Percentiles rank a stretch among this genome's conserved stretches.
phyloP scores from a whole-genome alignment of 164 flowering plant species.

The Vitis rotundifolia region DNA sequence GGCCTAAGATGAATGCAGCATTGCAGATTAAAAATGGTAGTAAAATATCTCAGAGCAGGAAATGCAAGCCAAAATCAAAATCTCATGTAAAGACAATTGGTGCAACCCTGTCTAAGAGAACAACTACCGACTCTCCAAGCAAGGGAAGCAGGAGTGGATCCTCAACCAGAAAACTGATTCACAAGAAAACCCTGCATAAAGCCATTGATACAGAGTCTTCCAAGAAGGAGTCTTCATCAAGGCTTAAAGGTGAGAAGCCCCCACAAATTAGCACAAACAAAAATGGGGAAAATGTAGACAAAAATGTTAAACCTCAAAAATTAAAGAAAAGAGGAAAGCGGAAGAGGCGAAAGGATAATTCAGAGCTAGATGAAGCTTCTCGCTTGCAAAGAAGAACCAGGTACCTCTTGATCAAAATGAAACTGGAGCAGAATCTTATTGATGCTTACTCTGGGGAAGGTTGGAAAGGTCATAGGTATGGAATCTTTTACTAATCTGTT shows the following conservation, averaged over 20 bases:
- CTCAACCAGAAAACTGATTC: constrained; percentile 15
- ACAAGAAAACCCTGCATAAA: constrained; percentile 22
- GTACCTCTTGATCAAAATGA: constrained; percentile 84
- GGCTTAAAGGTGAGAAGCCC: constrained; percentile 19
- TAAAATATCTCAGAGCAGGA: constrained; percentile 23
- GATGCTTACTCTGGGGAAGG: constrained; percentile 98
- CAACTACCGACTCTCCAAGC: constrained; percentile 15
- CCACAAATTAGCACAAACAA: constrained; percentile 16
- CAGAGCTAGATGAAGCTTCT: constrained; percentile 68
- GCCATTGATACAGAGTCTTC: constrained; percentile 21
- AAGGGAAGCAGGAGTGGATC: constrained; percentile 23
- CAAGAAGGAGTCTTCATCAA: constrained; percentile 30
- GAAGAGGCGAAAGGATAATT: constrained; percentile 44
- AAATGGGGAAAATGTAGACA: constrained; percentile 24
- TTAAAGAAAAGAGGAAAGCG: constrained; percentile 41
- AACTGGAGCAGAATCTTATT: constrained; percentile 90
- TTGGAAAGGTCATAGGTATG: constrained; percentile 98
- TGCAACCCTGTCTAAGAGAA: constrained; percentile 31
- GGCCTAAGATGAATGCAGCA: constrained; percentile 24
- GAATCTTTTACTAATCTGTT: not conserved
- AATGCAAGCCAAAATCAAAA: constrained; percentile 34
- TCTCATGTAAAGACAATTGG: constrained; percentile 26
- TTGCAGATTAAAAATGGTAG: constrained; percentile 27
- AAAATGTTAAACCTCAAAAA: constrained; percentile 27
- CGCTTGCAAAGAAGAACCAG: constrained; percentile 83